These are phyloP conservation scores for Fusarium burgessii DNA, from an alignment of 2,329 filamentous ascomycete genomes.

Conservation along the genomic window DNA sequence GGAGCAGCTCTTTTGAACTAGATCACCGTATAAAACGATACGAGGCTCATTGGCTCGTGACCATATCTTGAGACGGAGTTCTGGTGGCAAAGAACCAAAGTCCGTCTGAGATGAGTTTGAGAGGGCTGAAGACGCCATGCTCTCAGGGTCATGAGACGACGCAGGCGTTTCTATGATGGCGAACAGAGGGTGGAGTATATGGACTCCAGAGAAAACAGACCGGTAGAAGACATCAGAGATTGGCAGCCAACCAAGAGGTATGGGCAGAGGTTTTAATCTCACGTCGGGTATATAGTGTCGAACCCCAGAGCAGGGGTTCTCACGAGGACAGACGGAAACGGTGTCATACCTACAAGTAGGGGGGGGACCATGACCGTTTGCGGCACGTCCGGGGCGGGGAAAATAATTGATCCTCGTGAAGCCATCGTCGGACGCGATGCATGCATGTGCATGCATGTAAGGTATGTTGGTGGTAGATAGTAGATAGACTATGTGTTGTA, in stretches of 20 bases:
- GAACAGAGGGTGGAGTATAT: not conserved
- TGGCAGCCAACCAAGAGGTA: constrained; percentile 32
- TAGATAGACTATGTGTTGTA: constrained; percentile 28
- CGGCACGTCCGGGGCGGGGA: constrained; percentile 44
- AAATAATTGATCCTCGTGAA: constrained; percentile 47
- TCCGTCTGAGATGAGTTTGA: constrained; percentile 30
- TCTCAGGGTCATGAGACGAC: constrained; percentile 10
- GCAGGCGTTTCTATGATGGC: constrained; percentile 27
- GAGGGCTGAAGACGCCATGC: constrained; percentile 8
- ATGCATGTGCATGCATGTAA: not conserved
- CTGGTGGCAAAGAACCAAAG: constrained; percentile 51
- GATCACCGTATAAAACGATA: constrained; percentile 52
- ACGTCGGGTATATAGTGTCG: constrained; percentile 38
- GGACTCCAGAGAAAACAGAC: constrained; percentile 17
- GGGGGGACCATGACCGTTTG: constrained; percentile 44
- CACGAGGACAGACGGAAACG: constrained; percentile 48
- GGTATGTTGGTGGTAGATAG: constrained; percentile 3
- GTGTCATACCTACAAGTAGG: constrained; percentile 46
- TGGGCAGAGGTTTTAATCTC: constrained; percentile 44
- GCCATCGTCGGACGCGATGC: constrained; percentile 45
- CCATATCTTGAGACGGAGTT: constrained; percentile 56
- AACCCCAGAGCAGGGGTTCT: constrained; percentile 41
- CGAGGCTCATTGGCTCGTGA: constrained; percentile 53
- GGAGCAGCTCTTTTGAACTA: constrained; percentile 47
- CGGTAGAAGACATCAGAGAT: constrained; percentile 31